Conservation (phyloP, 495 filamentous ascomycete species). For the Parachaetomium inaequale region DNA sequence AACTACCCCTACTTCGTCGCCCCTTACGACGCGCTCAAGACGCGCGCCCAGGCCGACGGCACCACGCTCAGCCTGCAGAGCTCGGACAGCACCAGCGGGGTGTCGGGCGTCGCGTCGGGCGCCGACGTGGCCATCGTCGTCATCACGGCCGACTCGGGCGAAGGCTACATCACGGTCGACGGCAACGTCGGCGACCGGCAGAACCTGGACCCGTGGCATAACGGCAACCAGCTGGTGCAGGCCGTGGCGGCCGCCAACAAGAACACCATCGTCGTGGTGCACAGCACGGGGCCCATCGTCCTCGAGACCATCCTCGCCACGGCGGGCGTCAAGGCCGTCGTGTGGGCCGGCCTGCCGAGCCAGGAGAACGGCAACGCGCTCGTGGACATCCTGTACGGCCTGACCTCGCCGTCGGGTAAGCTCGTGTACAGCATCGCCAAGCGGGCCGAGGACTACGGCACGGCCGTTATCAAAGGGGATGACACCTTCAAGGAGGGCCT, state of each 20-base stretch:
- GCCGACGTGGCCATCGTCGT: slow-evolving; percentile 63
- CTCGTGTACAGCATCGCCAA: slow-evolving; percentile 91
- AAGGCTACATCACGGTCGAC: slow-evolving; percentile 65
- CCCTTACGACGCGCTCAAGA: slow-evolving; percentile 53
- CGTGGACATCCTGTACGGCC: slow-evolving; percentile 82
- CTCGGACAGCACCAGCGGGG: slow-evolving; percentile 50
- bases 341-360: slow-evolving; percentile 86
- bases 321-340: slow-evolving; percentile 70
- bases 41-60: slow-evolving; percentile 46
- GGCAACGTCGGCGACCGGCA: slow-evolving; percentile 56
- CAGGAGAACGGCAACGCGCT: slow-evolving; percentile 89
- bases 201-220: slow-evolving; percentile 68
- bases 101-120: slow-evolving; percentile 46
- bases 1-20: slow-evolving; percentile 56
- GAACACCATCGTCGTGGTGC: slow-evolving; percentile 83
- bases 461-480: slow-evolving; percentile 51
- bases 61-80: slow-evolving; percentile 47
- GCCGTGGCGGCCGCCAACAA: slow-evolving; percentile 59
- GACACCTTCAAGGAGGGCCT: slow-evolving; percentile 72
- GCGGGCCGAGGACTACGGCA: slow-evolving; percentile 72
- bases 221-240: slow-evolving; percentile 67
- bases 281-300: slow-evolving; percentile 83
- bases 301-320: slow-evolving; percentile 78
- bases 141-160: slow-evolving; percentile 62
- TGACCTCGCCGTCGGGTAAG: slow-evolving; percentile 74